A percentile compares a stretch with the other conserved stretches of the same genome.
phyloP scores from a whole-genome alignment of 192 early-diverging fungal genomes.

The Gorgonomyces haynaldii region DNA sequence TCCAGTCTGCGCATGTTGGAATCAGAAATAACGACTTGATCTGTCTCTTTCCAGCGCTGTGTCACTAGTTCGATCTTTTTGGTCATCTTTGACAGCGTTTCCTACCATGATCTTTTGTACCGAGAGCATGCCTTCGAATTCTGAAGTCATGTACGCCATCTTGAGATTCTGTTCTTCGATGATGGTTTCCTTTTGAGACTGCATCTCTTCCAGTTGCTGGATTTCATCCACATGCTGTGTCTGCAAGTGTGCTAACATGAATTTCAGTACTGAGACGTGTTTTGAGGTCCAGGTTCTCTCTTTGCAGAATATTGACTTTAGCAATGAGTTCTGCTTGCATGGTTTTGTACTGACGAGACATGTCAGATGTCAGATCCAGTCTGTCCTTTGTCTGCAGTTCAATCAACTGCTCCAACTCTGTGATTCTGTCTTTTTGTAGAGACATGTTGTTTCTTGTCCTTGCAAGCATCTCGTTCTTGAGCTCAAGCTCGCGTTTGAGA shows the following conservation, averaged over 20 bases:
- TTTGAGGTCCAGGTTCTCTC: slow-evolving; percentile 34
- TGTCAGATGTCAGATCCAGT: slow-evolving; percentile 41
- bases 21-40: slow-evolving; percentile 37
- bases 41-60: slow-evolving; percentile 34
- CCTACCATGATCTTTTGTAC: slow-evolving; percentile 24
- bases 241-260: slow-evolving; percentile 12
- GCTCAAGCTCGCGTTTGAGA: slow-evolving; percentile 26
- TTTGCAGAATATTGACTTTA: slow-evolving; percentile 42
- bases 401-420: slow-evolving; percentile 24
- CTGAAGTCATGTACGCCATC: slow-evolving; percentile 47
- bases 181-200: slow-evolving; percentile 34
- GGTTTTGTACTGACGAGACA: slow-evolving; percentile 48
- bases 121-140: slow-evolving; percentile 53
- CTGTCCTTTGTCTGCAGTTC: slow-evolving; percentile 27
- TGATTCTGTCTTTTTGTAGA: slow-evolving; percentile 22
- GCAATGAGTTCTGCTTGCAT: slow-evolving; percentile 48
- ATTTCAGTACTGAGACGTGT: no score
- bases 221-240: slow-evolving; percentile 27
- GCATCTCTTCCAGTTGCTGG: slow-evolving; percentile 28
- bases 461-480: slow-evolving; percentile 18
- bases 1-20: slow-evolving; percentile 29
- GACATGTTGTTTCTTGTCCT: slow-evolving; percentile 13
- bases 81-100: slow-evolving; percentile 43
- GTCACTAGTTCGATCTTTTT: slow-evolving; percentile 43
- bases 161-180: slow-evolving; percentile 53